These are phyloP conservation scores for Cyclotella choctawhatcheeana DNA, from an alignment of 108 stramenopile species.

Conservation along the genomic window DNA sequence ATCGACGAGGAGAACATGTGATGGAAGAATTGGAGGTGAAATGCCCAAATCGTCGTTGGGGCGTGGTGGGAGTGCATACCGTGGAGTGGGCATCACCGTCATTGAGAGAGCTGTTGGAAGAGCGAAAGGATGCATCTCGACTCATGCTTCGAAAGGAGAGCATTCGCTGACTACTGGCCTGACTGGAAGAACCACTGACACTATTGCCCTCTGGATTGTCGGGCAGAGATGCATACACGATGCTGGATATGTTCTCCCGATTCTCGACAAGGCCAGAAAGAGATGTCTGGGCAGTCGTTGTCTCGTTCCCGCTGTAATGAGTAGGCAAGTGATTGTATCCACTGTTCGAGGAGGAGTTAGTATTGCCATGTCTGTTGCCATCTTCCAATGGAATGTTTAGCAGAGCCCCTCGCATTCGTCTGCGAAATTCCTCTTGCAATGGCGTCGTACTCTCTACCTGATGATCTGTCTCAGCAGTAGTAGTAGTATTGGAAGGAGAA, in stretches of 20 bases:
- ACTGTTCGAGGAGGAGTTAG: not conserved
- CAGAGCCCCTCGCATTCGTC: slow-evolving; percentile 82
- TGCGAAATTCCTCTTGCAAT: slow-evolving; percentile 81
- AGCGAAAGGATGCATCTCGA: slow-evolving; percentile 20
- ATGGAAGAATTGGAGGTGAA: slow-evolving; percentile 11
- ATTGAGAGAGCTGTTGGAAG: slow-evolving; percentile 24
- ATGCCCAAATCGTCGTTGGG: not conserved
- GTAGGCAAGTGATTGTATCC: too few species aligned
- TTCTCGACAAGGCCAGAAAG: slow-evolving; percentile 13
- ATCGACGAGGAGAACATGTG: not conserved
- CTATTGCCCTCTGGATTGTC: slow-evolving; percentile 33
- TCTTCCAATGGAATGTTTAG: slow-evolving; percentile 78
- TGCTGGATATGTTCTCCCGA: slow-evolving; percentile 42
- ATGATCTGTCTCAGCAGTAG: not conserved
- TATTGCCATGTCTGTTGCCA: slow-evolving; percentile 4
- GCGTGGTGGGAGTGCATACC: not conserved
- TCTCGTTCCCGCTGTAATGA: too few species aligned
- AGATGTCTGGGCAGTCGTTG: not conserved
- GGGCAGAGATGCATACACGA: slow-evolving; percentile 30
- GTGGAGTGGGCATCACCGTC: not conserved
- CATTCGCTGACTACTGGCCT: slow-evolving; percentile 39
- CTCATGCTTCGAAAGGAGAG: slow-evolving; percentile 43
- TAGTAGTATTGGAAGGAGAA: not conserved
- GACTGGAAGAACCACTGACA: too few species aligned
- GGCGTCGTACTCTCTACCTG: slow-evolving; percentile 53